Conservation (phyloP, 2,329 filamentous ascomycete species). For the Diaporthe sp. region DNA sequence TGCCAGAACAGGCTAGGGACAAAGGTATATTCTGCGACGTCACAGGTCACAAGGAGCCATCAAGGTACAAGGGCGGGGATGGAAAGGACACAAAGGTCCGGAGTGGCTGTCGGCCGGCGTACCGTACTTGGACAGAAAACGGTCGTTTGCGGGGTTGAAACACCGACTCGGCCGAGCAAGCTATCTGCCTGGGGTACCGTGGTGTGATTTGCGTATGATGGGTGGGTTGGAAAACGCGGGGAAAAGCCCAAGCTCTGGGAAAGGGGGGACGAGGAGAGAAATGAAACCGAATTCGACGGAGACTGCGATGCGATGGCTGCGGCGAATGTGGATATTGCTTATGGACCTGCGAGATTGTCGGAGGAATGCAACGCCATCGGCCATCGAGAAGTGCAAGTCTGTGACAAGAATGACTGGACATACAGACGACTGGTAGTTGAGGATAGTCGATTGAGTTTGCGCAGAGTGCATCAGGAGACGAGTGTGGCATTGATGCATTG, state of each 20-base stretch:
- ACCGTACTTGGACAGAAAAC: background rate
- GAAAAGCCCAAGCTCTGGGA: slow-evolving; percentile 14
- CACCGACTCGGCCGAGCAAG: slow-evolving; percentile 15
- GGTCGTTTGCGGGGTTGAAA: slow-evolving; percentile 16
- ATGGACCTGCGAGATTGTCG: background rate
- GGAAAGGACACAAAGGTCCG: background rate
- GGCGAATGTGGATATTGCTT: background rate
- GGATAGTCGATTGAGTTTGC: slow-evolving; percentile 22
- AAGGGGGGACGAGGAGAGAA: background rate
- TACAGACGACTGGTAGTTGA: background rate
- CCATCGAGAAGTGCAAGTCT: slow-evolving; percentile 17
- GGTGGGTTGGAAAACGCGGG: background rate
- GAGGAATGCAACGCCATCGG: slow-evolving; percentile 9
- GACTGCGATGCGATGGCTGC: background rate
- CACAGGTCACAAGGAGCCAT: background rate
- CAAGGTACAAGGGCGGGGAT: background rate
- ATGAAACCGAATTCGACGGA: background rate
- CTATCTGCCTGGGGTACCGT: slow-evolving; percentile 6
- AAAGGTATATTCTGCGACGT: background rate
- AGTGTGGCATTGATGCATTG: slow-evolving; percentile 4
- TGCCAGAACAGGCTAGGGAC: background rate
- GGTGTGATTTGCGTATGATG: background rate
- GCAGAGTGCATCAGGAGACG: slow-evolving; percentile 12
- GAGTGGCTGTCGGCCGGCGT: background rate
- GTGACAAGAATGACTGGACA: background rate